phyloP scores from a whole-genome alignment of 2,329 filamentous ascomycete genomes.

The Neocatenulostroma microsporum region DNA sequence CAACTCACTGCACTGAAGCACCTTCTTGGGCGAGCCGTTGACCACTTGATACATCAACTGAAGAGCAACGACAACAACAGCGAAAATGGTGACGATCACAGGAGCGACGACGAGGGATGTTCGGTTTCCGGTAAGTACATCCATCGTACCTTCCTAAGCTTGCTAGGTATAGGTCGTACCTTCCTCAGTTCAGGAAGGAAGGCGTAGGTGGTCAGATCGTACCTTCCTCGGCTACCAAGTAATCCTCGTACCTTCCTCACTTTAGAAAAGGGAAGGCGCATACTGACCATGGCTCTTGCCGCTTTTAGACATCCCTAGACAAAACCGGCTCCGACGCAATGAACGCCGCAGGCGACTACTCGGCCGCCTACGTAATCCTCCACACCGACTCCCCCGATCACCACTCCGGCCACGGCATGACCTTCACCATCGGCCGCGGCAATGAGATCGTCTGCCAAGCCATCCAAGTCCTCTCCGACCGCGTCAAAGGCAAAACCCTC shows the following conservation, averaged over 20 bases:
- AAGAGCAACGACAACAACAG: too few species aligned
- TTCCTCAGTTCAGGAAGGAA: too few species aligned
- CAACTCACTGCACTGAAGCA: too few species aligned
- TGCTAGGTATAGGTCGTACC: too few species aligned
- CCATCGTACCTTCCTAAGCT: too few species aligned
- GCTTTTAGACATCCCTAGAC: constrained; percentile 73
- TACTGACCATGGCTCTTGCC: neutral
- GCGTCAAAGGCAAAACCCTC: constrained; percentile 67
- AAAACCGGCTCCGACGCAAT: constrained; percentile 96
- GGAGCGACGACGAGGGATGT: constrained; percentile 41
- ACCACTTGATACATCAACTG: too few species aligned
- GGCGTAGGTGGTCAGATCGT: too few species aligned
- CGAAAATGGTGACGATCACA: constrained; percentile 43
- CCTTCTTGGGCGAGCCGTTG: too few species aligned
- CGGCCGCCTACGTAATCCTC: constrained; percentile 86
- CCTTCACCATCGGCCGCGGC: constrained; percentile 79
- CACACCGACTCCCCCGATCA: constrained; percentile 70
- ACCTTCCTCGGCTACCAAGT: too few species aligned
- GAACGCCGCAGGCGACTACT: constrained; percentile 91
- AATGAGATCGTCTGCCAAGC: constrained; percentile 88
- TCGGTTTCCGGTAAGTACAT: constrained; percentile 39
- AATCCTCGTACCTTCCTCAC: too few species aligned
- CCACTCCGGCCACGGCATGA: constrained; percentile 70
- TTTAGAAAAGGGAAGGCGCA: neutral
- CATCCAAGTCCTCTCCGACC: constrained; percentile 68